phyloP scores from a whole-genome alignment of 2,329 filamentous ascomycete species.

The Geosmithia putterillii region DNA sequence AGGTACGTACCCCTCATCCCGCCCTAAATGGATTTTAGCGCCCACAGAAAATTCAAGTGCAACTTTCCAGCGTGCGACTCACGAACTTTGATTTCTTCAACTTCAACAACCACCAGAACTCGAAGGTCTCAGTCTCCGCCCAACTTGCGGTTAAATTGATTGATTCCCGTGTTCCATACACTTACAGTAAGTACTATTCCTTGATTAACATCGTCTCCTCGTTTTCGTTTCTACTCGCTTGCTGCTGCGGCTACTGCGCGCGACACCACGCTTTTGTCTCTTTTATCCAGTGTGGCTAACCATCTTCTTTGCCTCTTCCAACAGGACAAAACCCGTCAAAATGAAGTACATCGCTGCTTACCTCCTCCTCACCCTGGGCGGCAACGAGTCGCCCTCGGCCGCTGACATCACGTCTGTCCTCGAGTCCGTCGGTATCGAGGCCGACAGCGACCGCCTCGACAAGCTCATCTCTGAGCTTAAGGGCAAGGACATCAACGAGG shows the following conservation, averaged over 20 bases:
- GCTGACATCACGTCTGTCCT: conserved; percentile 81
- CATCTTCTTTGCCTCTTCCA: not conserved
- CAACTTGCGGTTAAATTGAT: conserved; percentile 99
- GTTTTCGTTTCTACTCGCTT: not conserved
- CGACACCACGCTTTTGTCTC: not conserved
- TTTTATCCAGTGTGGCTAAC: not conserved
- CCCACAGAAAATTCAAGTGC: conserved; percentile 3
- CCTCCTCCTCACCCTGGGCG: conserved; percentile 89
- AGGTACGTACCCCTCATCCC: conserved; percentile 1
- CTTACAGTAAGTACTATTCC: not conserved
- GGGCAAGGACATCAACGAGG: conserved; percentile 88
- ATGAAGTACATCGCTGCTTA: conserved; percentile 99
- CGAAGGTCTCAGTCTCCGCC: conserved; percentile 99
- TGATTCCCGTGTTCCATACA: conserved; percentile 72
- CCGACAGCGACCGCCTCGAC: conserved; percentile 73
- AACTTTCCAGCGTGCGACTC: not conserved
- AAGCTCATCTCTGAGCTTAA: conserved; percentile 83
- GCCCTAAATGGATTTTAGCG: conserved; percentile 3
- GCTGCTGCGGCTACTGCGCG: not conserved
- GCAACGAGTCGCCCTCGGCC: conserved; percentile 81
- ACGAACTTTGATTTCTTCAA: conserved; percentile 1
- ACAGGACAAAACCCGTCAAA: conserved; percentile 39
- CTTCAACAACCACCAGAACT: conserved; percentile 47
- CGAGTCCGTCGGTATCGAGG: conserved; percentile 88
- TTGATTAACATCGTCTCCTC: too few species aligned